Evolutionary conservation across 108 stramenopile species (phyloP).

Genomic region (Discostella pseudostelligera): DNA sequence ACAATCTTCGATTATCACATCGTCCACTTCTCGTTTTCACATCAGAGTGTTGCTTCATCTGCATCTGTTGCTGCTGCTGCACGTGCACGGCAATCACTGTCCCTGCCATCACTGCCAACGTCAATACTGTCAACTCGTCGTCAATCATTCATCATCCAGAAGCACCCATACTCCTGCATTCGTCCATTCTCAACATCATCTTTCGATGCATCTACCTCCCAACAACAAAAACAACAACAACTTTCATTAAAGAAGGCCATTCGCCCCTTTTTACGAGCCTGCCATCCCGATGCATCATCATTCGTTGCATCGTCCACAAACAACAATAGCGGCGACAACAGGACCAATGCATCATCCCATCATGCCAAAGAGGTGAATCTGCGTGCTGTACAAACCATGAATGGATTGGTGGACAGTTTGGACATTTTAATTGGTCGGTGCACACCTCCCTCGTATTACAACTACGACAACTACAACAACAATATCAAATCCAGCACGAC

Average conservation of each 20-base stretch:
- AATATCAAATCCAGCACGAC: constrained; percentile 1
- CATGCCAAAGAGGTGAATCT: constrained; percentile 61
- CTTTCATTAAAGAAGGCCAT: constrained; percentile 52
- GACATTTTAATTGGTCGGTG: constrained; percentile 37
- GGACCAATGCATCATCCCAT: constrained; percentile 11
- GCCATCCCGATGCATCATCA: constrained; percentile 69
- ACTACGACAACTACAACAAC: background rate
- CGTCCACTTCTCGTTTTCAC: too few species aligned
- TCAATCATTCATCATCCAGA: too few species aligned
- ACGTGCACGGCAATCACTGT: too few species aligned
- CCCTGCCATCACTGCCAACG: too few species aligned
- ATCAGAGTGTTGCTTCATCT: too few species aligned
- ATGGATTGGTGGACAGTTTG: constrained; percentile 65
- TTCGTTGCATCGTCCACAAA: background rate
- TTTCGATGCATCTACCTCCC: too few species aligned
- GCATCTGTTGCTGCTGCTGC: too few species aligned
- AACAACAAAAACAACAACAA: background rate
- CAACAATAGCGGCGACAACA: background rate
- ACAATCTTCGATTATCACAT: too few species aligned
- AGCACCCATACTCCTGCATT: too few species aligned
- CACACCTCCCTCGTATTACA: constrained; percentile 5
- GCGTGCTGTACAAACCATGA: constrained; percentile 74
- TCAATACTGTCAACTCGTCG: too few species aligned
- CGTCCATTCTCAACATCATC: too few species aligned
- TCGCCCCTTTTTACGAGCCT: constrained; percentile 77